A percentile compares a stretch with the other conserved stretches of the same genome.
Conservation (phyloP, 345 rosid genomes). For the Xanthoceras sorbifolium region DNA sequence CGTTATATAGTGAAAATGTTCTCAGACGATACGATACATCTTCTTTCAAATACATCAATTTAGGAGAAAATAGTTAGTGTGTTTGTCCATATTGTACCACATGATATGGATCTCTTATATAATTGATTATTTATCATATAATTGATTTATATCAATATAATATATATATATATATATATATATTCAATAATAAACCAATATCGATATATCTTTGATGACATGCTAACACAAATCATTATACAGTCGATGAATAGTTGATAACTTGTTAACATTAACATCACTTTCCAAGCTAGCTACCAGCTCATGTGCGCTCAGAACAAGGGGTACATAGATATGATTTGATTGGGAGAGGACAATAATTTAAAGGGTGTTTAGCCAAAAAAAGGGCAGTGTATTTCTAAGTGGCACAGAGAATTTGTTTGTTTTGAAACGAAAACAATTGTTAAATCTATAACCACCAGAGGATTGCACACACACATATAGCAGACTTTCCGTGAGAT, state of each 20-base stretch:
- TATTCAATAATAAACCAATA: not conserved
- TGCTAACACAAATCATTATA: not conserved
- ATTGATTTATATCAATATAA: too few relatives aligned
- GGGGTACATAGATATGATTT: conserved; percentile 9
- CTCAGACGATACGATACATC: too few relatives aligned
- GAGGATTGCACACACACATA: not conserved
- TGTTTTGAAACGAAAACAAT: not conserved
- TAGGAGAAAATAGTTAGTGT: too few relatives aligned
- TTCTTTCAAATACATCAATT: too few relatives aligned
- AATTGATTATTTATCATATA: too few relatives aligned
- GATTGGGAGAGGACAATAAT: conserved; percentile 13
- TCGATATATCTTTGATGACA: not conserved
- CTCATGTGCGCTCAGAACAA: conserved; percentile 1
- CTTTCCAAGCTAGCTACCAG: conserved; percentile 5
- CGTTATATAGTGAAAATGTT: too few relatives aligned
- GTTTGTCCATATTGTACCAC: too few relatives aligned
- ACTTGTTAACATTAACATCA: not conserved
- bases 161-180: not conserved
- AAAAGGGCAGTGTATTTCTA: not conserved
- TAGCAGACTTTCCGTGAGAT: conserved; percentile 13
- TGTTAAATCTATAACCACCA: not conserved
- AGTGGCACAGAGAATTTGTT: not conserved
- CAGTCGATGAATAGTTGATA: not conserved
- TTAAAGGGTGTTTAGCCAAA: conserved; percentile 11
- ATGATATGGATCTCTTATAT: too few relatives aligned